These are phyloP conservation scores for Colletotrichum eremochloae DNA, from an alignment of 2,329 filamentous ascomycete species.

Conservation along the genomic window DNA sequence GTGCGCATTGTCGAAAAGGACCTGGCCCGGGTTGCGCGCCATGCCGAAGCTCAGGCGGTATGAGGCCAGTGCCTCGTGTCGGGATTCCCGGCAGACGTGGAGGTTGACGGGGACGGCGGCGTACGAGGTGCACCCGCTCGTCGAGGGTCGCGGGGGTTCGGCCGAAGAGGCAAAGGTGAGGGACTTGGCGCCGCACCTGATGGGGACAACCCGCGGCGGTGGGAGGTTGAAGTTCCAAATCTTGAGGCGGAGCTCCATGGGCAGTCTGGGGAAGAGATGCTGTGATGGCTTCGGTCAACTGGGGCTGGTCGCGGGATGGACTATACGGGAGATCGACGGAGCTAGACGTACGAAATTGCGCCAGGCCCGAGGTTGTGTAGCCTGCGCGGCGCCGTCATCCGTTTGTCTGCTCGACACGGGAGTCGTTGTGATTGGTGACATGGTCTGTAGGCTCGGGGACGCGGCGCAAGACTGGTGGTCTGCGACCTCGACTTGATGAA, in stretches of 20 bases:
- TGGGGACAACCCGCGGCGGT: conserved; percentile 57
- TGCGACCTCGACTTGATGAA: conserved; percentile 1
- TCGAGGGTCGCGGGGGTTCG: conserved; percentile 38
- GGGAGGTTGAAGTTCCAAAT: conserved; percentile 63
- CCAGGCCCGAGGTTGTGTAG: conserved; percentile 22
- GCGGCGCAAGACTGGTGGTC: conserved; percentile 4
- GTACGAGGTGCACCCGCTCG: conserved; percentile 57
- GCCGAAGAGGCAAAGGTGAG: conserved; percentile 43
- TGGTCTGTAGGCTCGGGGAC: conserved; percentile 16
- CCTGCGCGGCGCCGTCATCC: conserved; percentile 6
- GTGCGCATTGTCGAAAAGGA: conserved; percentile 56
- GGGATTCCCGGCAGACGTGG: conserved; percentile 62
- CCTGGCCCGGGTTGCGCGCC: conserved; percentile 55
- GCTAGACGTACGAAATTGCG: conserved; percentile 40
- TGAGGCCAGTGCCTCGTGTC: conserved; percentile 56
- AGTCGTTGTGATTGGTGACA: conserved; percentile 19
- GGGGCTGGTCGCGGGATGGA: conserved; percentile 1
- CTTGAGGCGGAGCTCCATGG: conserved; percentile 61
- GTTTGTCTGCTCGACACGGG: conserved; percentile 9
- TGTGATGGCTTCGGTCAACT: conserved; percentile 45
- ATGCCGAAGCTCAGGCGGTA: conserved; percentile 59
- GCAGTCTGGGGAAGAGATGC: conserved; percentile 59
- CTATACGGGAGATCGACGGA: conserved; percentile 34
- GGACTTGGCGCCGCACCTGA: conserved; percentile 55
- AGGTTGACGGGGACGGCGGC: conserved; percentile 59